phyloP scores from a whole-genome alignment of 306 rosid genomes.

The Neltuma alba region DNA sequence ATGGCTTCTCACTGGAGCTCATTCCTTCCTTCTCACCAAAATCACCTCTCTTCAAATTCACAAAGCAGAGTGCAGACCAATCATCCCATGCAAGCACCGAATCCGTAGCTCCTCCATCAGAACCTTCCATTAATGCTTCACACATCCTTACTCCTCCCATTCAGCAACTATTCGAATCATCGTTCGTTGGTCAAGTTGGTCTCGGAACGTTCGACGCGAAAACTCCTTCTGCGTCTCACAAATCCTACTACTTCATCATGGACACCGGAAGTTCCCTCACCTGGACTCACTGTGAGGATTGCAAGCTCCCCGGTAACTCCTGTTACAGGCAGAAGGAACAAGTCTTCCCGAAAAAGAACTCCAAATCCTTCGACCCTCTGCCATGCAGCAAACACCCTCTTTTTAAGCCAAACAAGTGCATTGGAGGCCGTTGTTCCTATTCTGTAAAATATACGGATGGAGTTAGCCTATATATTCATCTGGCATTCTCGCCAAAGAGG shows the following conservation, averaged over 20 bases:
- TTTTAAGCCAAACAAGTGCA: neutral
- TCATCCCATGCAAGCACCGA: neutral
- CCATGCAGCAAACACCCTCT: neutral
- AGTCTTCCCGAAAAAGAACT: neutral
- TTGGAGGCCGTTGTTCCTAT: neutral
- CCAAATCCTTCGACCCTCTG: neutral
- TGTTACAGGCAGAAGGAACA: neutral
- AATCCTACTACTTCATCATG: neutral
- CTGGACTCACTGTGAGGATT: neutral
- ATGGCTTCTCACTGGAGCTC: neutral
- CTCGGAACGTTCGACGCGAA: neutral
- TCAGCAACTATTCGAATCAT: neutral
- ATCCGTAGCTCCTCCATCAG: neutral
- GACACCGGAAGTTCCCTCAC: neutral
- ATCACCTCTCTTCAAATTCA: neutral
- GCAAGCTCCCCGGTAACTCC: neutral
- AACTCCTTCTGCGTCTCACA: neutral
- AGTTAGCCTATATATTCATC: neutral
- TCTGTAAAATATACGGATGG: neutral
- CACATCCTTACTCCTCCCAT: neutral
- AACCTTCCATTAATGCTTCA: neutral
- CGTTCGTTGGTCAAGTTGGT: neutral
- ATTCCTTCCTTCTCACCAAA: neutral
- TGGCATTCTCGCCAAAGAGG: neutral
- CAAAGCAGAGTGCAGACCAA: neutral